Evolutionary conservation across 768 basidiomycete species (phyloP).

Genomic region (Collybiopsis confluens): DNA sequence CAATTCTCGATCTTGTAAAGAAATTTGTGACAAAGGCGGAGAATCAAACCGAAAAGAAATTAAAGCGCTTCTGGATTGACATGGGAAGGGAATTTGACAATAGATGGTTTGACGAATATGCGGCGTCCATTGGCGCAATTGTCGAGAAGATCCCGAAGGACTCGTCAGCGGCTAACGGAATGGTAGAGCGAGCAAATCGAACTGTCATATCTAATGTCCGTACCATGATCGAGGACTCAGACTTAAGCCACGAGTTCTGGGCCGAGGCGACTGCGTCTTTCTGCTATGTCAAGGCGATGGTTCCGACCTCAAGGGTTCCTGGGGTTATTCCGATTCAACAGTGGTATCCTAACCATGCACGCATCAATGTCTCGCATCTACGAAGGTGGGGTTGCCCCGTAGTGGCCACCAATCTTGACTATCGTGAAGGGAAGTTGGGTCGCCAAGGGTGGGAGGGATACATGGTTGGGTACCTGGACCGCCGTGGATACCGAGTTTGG

Average conservation of each 20-base stretch:
- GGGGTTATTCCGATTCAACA: background rate
- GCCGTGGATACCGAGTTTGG: constrained; percentile 8
- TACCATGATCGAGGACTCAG: background rate
- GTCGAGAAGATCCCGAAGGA: background rate
- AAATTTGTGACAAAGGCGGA: background rate
- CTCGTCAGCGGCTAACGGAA: background rate
- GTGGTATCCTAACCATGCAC: too few relatives aligned
- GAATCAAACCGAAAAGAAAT: background rate
- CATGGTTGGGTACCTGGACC: constrained; percentile 14
- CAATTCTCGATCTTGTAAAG: background rate
- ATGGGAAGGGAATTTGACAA: background rate
- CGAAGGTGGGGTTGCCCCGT: constrained; percentile 9
- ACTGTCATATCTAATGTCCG: background rate
- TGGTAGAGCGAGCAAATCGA: background rate
- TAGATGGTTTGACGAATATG: background rate
- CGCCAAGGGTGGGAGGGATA: constrained; percentile 11
- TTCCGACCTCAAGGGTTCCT: background rate
- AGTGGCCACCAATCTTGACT: constrained; percentile 13
- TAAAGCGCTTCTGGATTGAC: background rate
- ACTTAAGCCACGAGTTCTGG: background rate
- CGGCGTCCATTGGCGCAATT: background rate
- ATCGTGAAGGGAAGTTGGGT: constrained; percentile 9
- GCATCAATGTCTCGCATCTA: constrained; percentile 11
- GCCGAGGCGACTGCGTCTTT: background rate
- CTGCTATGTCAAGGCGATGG: background rate